Conservation (phyloP, 192 early-diverging fungal species). For the Coemansia sp. region DNA sequence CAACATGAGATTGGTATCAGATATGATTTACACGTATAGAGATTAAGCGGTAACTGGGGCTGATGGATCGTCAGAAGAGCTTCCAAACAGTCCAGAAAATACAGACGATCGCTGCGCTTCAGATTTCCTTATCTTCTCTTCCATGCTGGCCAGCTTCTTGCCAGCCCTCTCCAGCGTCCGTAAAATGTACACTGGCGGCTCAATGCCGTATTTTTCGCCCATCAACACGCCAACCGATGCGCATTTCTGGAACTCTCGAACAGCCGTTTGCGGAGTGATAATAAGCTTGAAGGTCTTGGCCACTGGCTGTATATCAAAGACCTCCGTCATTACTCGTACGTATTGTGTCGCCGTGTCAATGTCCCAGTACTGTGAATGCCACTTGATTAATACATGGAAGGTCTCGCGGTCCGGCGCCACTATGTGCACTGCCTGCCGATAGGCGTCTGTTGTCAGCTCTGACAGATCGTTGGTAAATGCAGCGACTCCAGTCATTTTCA, state of each 20-base stretch:
- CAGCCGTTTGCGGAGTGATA: slow-evolving; percentile 11
- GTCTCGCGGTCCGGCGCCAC: slow-evolving; percentile 11
- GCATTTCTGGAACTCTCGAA: slow-evolving; percentile 19
- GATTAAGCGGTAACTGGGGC: too few relatives aligned
- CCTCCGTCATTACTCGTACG: slow-evolving; percentile 17
- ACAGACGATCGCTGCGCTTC: slow-evolving; percentile 14
- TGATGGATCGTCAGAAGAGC: neutral
- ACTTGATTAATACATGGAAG: slow-evolving; percentile 36
- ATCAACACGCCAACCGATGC: slow-evolving; percentile 11
- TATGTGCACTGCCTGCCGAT: neutral
- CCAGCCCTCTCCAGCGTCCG: slow-evolving; percentile 17
- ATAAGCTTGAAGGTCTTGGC: slow-evolving; percentile 25
- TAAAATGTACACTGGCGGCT: neutral
- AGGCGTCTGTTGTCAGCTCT: neutral
- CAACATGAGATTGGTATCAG: too few relatives aligned
- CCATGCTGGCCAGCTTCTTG: slow-evolving; percentile 18
- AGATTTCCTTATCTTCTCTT: slow-evolving; percentile 21
- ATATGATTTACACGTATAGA: too few relatives aligned
- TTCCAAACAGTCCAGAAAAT: neutral
- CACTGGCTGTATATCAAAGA: slow-evolving; percentile 12
- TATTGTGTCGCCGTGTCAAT: slow-evolving; percentile 12
- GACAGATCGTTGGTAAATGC: neutral
- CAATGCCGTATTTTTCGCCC: slow-evolving; percentile 2
- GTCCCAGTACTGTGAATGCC: slow-evolving; percentile 52
- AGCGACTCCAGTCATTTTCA: slow-evolving; percentile 11